Conservation (phyloP, 257 asterid species). For the Salvia miltiorrhiza region DNA sequence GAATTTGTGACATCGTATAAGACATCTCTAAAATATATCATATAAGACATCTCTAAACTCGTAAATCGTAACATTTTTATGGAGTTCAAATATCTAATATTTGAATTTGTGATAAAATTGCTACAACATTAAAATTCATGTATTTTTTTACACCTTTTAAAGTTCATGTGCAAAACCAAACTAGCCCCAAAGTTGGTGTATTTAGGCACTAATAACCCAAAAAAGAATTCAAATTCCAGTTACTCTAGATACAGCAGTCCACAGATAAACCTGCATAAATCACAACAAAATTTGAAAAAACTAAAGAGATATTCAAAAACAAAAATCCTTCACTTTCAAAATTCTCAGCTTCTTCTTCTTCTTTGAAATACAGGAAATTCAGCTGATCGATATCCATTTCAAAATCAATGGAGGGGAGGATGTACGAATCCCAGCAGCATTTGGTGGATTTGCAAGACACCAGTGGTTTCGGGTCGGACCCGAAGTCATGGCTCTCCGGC, state of each 20-base stretch:
- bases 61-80: too few species aligned
- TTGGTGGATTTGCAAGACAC: slow-evolving; percentile 65
- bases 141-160: too few species aligned
- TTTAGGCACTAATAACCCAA: too few species aligned
- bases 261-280: neutral
- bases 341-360: neutral
- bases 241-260: neutral
- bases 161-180: too few species aligned
- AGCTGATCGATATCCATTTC: slow-evolving; percentile 15
- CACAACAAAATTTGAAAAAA: neutral
- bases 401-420: slow-evolving; percentile 30
- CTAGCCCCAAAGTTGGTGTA: too few species aligned
- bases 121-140: too few species aligned
- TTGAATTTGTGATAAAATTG: too few species aligned
- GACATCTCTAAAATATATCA: too few species aligned
- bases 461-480: slow-evolving; percentile 51
- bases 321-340: neutral
- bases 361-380: neutral
- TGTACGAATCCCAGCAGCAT: slow-evolving; percentile 41
- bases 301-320: neutral
- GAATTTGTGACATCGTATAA: too few species aligned
- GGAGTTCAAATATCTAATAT: too few species aligned
- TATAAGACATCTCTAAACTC: too few species aligned
- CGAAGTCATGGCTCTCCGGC: slow-evolving; percentile 70
- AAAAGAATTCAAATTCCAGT: slow-evolving; percentile 8